Base-by-base conservation (phyloP, 225 moss, liverwort and hornwort species). In the Anthoceros angustus region DNA sequence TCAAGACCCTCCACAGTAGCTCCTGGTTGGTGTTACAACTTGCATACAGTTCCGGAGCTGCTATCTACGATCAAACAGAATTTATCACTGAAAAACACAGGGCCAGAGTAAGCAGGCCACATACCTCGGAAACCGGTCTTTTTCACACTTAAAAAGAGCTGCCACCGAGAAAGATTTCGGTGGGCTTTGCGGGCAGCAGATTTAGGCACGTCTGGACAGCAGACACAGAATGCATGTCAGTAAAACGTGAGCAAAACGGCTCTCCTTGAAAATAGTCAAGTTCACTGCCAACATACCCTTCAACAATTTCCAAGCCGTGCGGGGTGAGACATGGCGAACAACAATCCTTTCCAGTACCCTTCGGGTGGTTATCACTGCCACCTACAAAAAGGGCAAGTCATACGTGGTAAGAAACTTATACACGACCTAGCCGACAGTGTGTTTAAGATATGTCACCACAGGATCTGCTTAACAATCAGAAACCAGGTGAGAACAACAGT, bases 151-250 rank as follows among this genome's bases (percentile, higher is more conserved):
- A 82, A 69, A 64, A 83, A 82, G 67, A 98, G 76, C 66, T 80
- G 79, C 63, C 72, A 82, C 62, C 82, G 80, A 9, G 98, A 73
- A 73, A 84, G 72, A 49, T 84, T 76, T 72, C 98, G 82, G 32
- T 75, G 78, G 69, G 98, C 88, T 83, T 98, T 98, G 12, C 98
- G 98, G 55, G 84, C 80, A 43, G 98, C 98, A 65, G 98, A 98
- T 71, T 92, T 98, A 0, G 98, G 89, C 66, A 98, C 83, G 77
- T 98, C 98, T 95, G 86, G 0, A 66, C 21, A 39, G 2, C 23
- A 39, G 11, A 21, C 14, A 24, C 23, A 63, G 2, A 24, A 24
- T 11, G 6, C 23, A 60, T 16, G 55, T 12, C 10, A 43, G 43
- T 18, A 9, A 49, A 12, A 6, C 43, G 43, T 9, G 9, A 12